Percentiles rank a stretch among this genome's conserved stretches.
phyloP scores from a whole-genome alignment of 495 filamentous ascomycete species.

The Penicillium lividum region DNA sequence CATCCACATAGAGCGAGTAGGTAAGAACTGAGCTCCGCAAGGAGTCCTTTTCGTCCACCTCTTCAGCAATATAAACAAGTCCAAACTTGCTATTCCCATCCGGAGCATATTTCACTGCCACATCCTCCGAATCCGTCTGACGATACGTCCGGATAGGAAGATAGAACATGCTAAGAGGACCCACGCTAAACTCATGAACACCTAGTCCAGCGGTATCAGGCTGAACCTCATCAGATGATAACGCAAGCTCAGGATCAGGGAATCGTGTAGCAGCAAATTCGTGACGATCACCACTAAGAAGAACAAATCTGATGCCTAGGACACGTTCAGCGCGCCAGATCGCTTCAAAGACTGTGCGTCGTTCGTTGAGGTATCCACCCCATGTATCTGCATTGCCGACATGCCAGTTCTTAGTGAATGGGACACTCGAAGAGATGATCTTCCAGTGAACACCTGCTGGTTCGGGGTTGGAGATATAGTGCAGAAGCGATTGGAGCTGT shows the following conservation, averaged over 20 bases:
- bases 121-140: constrained; percentile 75
- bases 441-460: constrained; percentile 87
- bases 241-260: constrained; percentile 60
- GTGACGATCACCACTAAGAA: constrained; percentile 88
- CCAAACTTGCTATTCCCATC: constrained; percentile 91
- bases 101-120: constrained; percentile 81
- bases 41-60: constrained; percentile 54
- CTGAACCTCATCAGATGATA: constrained; percentile 22
- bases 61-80: constrained; percentile 75
- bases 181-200: constrained; percentile 85
- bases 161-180: constrained; percentile 91
- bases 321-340: constrained; percentile 79
- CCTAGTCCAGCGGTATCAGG: constrained; percentile 46
- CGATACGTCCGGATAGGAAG: constrained; percentile 80
- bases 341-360: constrained; percentile 74
- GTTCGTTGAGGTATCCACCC: constrained; percentile 84
- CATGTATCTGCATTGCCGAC: constrained; percentile 84
- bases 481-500: constrained; percentile 77
- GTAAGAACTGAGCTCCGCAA: constrained; percentile 58
- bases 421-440: constrained; percentile 81
- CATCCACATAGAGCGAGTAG: constrained; percentile 83
- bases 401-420: constrained; percentile 96
- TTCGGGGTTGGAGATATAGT: constrained; percentile 69
- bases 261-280: constrained; percentile 94
- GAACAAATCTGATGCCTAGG: constrained; percentile 74